Evolutionary conservation across 345 rosid species (phyloP).

Genomic region (Mallotus nudiflorus): DNA sequence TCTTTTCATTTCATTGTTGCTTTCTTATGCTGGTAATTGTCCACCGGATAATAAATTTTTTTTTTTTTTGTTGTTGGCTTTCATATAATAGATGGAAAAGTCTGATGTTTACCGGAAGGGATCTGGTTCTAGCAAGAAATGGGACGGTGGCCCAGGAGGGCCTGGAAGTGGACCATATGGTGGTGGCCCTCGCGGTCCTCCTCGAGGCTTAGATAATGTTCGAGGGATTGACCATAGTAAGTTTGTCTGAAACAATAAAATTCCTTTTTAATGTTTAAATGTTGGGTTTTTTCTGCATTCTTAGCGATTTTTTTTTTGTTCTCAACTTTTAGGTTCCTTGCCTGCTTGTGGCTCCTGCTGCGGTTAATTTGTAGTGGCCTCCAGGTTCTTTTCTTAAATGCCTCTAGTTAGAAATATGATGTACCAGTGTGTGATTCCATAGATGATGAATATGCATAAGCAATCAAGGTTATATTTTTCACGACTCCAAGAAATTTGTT

Average conservation of each 20-base stretch:
- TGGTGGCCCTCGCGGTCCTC: slow-evolving; percentile 69
- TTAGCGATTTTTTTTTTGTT: background rate
- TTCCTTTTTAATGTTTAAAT: background rate
- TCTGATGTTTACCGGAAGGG: slow-evolving; percentile 70
- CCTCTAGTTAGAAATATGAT: background rate
- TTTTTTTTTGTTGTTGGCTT: slow-evolving; percentile 3
- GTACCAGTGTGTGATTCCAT: background rate
- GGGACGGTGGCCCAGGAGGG: slow-evolving; percentile 88
- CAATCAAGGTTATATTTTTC: background rate
- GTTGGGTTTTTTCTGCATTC: too few relatives aligned
- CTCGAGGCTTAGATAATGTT: slow-evolving; percentile 79
- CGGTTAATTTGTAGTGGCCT: slow-evolving; percentile 24
- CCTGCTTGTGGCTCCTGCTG: slow-evolving; percentile 91
- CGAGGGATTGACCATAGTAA: slow-evolving; percentile 69
- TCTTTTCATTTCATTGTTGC: background rate
- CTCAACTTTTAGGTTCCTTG: slow-evolving; percentile 47
- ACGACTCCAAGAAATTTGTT: slow-evolving; percentile 4
- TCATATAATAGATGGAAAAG: slow-evolving; percentile 67
- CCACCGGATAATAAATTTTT: background rate
- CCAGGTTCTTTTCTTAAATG: background rate
- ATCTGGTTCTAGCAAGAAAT: slow-evolving; percentile 70
- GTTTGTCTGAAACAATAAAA: slow-evolving; percentile 14
- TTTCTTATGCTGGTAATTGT: background rate
- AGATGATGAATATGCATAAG: background rate
- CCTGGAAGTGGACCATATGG: slow-evolving; percentile 72